Evolutionary conservation across 176 grass and related monocot species (phyloP).

Genomic region (Carex kokanica): DNA sequence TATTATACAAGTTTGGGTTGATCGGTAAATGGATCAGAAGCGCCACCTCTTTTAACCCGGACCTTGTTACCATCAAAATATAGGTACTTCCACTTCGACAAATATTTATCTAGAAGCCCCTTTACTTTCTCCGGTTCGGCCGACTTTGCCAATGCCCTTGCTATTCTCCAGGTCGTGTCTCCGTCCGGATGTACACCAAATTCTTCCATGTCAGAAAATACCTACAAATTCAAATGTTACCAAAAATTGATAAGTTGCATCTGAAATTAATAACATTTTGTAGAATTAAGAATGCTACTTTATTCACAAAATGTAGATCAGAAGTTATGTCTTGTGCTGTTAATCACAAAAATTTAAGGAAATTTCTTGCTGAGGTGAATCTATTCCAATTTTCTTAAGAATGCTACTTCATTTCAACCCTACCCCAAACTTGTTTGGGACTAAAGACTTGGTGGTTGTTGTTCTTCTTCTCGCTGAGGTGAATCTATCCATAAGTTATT

Average conservation of each 20-base stretch:
- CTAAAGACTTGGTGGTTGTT: too few relatives aligned
- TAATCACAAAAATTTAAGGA: background rate
- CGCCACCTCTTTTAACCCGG: slow-evolving; percentile 38
- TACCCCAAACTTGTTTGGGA: too few relatives aligned
- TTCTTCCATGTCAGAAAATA: slow-evolving; percentile 87
- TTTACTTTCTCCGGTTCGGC: slow-evolving; percentile 65
- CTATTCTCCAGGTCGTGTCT: slow-evolving; percentile 76
- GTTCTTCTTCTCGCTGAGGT: background rate
- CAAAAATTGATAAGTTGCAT: slow-evolving; percentile 9
- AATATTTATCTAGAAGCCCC: slow-evolving; percentile 54
- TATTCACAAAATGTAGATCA: background rate
- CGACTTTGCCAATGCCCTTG: slow-evolving; percentile 47
- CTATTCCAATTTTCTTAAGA: too few relatives aligned
- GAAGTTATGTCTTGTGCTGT: too few relatives aligned
- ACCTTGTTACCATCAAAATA: slow-evolving; percentile 71
- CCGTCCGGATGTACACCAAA: slow-evolving; percentile 65
- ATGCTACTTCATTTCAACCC: too few relatives aligned
- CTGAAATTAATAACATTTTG: background rate
- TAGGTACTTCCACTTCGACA: slow-evolving; percentile 75
- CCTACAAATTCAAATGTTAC: slow-evolving; percentile 27
- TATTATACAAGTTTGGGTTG: background rate
- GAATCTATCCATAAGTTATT: background rate
- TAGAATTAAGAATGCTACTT: background rate
- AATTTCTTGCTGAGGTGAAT: background rate
- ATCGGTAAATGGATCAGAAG: background rate